A percentile compares a stretch with the other conserved stretches of the same genome.
Conservation (phyloP, 441 rosid genomes). For the Hypseocharis bilobata region DNA sequence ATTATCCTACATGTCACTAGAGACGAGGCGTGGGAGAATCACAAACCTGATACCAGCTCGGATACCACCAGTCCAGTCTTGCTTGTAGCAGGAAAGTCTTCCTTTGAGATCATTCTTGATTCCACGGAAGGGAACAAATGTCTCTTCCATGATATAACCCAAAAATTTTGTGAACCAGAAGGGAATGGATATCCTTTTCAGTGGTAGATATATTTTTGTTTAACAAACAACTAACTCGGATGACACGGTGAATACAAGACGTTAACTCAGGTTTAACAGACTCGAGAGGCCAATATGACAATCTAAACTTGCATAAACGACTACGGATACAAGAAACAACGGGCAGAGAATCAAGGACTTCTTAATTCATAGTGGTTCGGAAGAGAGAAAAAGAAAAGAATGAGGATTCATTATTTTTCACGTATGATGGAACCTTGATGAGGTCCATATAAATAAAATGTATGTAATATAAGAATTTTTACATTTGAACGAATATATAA, state of each 20-base stretch:
- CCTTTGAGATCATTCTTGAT: conserved; percentile 64
- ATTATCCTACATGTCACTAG: not conserved
- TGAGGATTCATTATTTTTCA: conserved; percentile 22
- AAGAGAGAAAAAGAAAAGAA: conserved; percentile 17
- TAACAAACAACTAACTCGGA: conserved; percentile 12
- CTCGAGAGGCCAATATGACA: conserved; percentile 49
- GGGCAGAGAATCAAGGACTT: conserved; percentile 30
- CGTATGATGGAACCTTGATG: conserved; percentile 16
- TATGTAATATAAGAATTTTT: conserved; percentile 21
- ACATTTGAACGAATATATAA: conserved; percentile 32
- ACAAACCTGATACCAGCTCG: conserved; percentile 62
- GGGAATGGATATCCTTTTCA: not conserved
- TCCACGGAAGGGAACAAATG: conserved; percentile 72
- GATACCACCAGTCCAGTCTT: conserved; percentile 65
- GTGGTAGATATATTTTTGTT: not conserved
- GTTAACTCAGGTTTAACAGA: conserved; percentile 20
- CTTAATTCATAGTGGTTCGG: conserved; percentile 7
- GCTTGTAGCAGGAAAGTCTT: conserved; percentile 65
- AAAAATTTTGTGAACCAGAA: conserved; percentile 8
- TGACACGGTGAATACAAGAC: conserved; percentile 23
- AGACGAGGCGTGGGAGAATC: conserved; percentile 14
- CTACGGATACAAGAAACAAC: conserved; percentile 19
- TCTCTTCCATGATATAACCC: conserved; percentile 56
- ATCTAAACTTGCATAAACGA: conserved; percentile 32
- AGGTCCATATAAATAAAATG: conserved; percentile 18